Percentiles rank a stretch among this genome's conserved stretches.
phyloP scores from a whole-genome alignment of 139 green algal species.

The Auxenochlorella pyrenoidosa region DNA sequence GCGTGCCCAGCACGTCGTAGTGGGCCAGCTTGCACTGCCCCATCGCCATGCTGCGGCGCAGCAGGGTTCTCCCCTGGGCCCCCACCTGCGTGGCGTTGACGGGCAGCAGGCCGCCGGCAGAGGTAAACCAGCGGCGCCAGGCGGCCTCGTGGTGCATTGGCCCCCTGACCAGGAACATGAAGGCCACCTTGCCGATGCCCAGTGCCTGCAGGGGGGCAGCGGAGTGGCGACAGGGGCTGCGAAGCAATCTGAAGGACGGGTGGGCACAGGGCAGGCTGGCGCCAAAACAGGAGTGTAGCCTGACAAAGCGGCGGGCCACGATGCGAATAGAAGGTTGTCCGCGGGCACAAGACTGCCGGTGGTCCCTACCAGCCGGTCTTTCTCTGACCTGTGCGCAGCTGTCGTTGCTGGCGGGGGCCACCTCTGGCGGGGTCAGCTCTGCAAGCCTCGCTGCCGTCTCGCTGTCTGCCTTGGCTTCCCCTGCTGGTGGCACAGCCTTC shows the following conservation, averaged over 20 bases:
- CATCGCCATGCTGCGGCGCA: too few species aligned
- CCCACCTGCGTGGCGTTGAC: not conserved
- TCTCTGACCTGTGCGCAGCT: conserved; percentile 10
- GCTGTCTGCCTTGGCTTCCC: too few species aligned
- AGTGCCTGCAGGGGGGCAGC: not conserved
- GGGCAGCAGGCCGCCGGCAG: conserved; percentile 40
- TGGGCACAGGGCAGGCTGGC: too few species aligned
- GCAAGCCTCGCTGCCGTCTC: not conserved
- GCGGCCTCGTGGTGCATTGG: conserved; percentile 32
- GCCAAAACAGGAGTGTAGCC: not conserved
- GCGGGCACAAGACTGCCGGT: too few species aligned
- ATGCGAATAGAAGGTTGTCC: not conserved
- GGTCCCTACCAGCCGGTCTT: too few species aligned
- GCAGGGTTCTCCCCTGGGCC: too few species aligned
- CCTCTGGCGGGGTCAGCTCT: not conserved
- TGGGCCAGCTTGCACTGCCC: too few species aligned
- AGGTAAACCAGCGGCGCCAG: conserved; percentile 47
- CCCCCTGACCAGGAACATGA: conserved; percentile 47
- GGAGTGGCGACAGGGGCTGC: too few species aligned
- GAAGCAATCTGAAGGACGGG: too few species aligned
- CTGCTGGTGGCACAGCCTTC: not conserved
- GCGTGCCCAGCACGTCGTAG: too few species aligned
- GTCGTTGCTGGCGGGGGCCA: conserved; percentile 4
- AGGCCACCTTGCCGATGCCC: conserved; percentile 42
- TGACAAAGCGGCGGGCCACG: too few species aligned